These are phyloP conservation scores for Phialocephala sp. DNA, from an alignment of 2,329 filamentous ascomycete genomes.

Conservation along the genomic window DNA sequence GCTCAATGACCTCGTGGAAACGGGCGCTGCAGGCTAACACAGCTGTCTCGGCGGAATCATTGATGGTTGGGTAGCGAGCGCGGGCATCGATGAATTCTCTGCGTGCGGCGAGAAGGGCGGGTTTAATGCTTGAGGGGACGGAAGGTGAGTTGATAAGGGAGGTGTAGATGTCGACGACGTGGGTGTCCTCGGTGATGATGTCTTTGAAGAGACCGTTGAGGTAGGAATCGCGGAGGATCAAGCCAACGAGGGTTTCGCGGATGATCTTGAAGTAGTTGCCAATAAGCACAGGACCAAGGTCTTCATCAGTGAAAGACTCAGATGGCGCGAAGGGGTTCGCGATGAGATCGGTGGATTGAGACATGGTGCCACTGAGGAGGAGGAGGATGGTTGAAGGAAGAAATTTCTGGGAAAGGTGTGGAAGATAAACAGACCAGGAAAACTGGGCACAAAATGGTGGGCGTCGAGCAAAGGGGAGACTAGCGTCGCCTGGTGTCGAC, in stretches of 20 bases:
- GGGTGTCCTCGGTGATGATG: not conserved
- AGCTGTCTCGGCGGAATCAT: not conserved
- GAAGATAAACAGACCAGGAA: not conserved
- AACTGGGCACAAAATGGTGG: not conserved
- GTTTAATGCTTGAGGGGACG: not conserved
- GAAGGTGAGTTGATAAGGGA: not conserved
- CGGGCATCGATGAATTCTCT: not conserved
- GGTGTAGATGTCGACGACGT: conserved; percentile 4
- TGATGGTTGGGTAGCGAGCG: not conserved
- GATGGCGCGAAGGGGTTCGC: not conserved
- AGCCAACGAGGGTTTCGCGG: not conserved
- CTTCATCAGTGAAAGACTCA: no score
- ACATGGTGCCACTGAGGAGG: not conserved
- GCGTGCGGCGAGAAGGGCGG: not conserved
- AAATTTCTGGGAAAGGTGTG: no score
- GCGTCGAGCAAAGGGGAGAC: not conserved
- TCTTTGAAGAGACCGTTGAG: not conserved
- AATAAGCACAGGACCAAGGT: not conserved
- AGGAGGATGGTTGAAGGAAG: not conserved
- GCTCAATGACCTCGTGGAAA: not conserved
- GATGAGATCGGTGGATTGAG: not conserved
- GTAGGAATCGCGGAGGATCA: not conserved
- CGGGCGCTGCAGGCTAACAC: not conserved
- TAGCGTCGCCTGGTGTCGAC: no score
- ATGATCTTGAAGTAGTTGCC: not conserved